A percentile compares a stretch with the other conserved stretches of the same genome.
Conservation (phyloP, 2,329 filamentous ascomycete species). For the Xenoacremonium recifei region DNA sequence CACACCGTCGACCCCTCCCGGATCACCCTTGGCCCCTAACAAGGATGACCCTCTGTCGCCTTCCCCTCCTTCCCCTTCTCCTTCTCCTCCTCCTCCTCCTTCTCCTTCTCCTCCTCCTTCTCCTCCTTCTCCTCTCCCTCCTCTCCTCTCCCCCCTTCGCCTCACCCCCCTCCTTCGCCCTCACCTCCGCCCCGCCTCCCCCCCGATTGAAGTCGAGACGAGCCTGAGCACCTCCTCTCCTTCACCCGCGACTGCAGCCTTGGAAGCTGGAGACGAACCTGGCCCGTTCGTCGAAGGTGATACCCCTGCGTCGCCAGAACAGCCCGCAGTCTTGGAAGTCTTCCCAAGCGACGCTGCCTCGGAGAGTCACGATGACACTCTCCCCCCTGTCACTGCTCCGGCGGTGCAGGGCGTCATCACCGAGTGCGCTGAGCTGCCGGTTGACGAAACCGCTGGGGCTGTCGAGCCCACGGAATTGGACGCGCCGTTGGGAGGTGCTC, state of each 20-base stretch:
- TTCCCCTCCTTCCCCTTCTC: neutral
- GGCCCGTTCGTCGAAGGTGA: neutral
- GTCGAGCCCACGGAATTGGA: neutral
- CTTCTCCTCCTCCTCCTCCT: conserved; percentile 7
- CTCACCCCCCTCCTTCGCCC: neutral
- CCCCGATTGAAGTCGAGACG: too few species aligned
- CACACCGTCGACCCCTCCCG: too few species aligned
- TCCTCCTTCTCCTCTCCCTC: neutral
- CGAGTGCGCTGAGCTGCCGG: neutral
- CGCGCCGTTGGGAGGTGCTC: neutral
- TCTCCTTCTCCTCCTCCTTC: neutral
- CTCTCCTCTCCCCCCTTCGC: neutral
- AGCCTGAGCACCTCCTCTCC: too few species aligned
- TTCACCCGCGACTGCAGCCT: too few species aligned
- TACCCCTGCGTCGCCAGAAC: neutral
- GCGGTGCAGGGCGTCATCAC: too few species aligned
- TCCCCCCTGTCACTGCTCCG: too few species aligned
- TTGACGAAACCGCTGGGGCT: neutral
- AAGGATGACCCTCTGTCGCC: neutral
- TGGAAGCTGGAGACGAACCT: neutral
- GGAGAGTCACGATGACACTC: too few species aligned
- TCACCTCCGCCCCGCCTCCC: too few species aligned
- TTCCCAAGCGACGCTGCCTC: too few species aligned
- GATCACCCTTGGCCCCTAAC: too few species aligned
- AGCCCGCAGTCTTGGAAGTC: neutral